Conservation (phyloP, 1,284 basidiomycete species). For the Wolfiporia cocos region DNA sequence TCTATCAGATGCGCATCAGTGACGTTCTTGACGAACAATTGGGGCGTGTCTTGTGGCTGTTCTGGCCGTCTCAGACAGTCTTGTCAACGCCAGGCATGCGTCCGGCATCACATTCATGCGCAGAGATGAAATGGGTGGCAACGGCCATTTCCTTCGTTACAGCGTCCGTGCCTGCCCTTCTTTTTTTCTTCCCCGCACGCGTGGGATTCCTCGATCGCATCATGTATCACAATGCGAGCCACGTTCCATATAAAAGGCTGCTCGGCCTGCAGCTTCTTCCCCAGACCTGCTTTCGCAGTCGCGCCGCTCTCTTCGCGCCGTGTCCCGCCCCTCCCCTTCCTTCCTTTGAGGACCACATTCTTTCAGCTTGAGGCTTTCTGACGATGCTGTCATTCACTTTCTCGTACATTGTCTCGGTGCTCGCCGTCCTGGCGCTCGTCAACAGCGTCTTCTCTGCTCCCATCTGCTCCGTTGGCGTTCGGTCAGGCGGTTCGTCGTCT, state of each 20-base stretch:
- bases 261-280: slow-evolving; percentile 2
- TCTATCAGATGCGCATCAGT: too few relatives aligned
- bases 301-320: slow-evolving; percentile 5
- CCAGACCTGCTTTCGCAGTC: slow-evolving; percentile 9
- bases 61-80: too few relatives aligned
- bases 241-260: slow-evolving; percentile 1
- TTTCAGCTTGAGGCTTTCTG: slow-evolving; percentile 2
- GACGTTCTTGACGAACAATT: too few relatives aligned
- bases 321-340: not conserved
- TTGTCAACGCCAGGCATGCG: too few relatives aligned
- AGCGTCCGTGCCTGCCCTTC: not conserved
- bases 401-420: slow-evolving; percentile 5
- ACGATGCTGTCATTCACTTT: slow-evolving; percentile 4
- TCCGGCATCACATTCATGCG: not conserved
- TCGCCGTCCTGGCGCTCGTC: slow-evolving; percentile 6
- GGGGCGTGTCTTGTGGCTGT: too few relatives aligned
- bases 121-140: not conserved
- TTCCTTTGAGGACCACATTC: slow-evolving; percentile 1
- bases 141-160: not conserved
- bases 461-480: slow-evolving; percentile 3
- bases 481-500: not conserved
- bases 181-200: not conserved
- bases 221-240: not conserved
- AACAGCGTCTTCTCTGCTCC: slow-evolving; percentile 9
- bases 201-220: not conserved